Percentiles rank a stretch among this genome's conserved stretches.
Evolutionary conservation across 2,329 filamentous ascomycete genomes (phyloP).

Genomic region (Pezicula neosporulosa): DNA sequence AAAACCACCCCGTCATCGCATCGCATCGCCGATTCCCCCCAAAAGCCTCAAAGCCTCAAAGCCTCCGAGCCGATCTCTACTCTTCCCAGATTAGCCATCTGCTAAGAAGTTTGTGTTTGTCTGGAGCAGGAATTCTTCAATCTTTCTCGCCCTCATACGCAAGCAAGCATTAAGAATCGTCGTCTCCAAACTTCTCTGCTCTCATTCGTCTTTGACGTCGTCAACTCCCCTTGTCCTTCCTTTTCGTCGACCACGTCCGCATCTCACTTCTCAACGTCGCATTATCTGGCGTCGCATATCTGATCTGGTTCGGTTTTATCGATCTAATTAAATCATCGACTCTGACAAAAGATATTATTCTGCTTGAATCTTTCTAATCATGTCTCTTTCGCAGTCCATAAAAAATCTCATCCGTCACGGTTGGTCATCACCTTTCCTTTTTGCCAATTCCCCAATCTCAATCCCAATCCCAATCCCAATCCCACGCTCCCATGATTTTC

Average conservation of each 20-base stretch:
- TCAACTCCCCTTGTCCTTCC: not conserved
- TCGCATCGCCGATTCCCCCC: too few relatives aligned
- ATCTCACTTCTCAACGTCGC: not conserved
- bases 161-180: too few relatives aligned
- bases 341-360: not conserved
- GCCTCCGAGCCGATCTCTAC: too few relatives aligned
- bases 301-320: not conserved
- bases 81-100: too few relatives aligned
- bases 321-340: not conserved
- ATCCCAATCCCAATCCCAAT: constrained; percentile 4
- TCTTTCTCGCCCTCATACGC: too few relatives aligned
- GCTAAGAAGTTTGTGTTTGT: too few relatives aligned
- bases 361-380: constrained; percentile 26
- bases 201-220: not conserved
- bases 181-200: too few relatives aligned
- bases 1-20: too few relatives aligned
- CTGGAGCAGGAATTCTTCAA: too few relatives aligned
- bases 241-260: not conserved
- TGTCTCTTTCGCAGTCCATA: constrained; percentile 85
- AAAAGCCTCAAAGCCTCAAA: too few relatives aligned
- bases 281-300: not conserved
- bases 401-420: constrained; percentile 98
- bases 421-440: constrained; percentile 34
- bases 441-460: too few relatives aligned
- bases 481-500: constrained; percentile 1